phyloP scores from a whole-genome alignment of 2,329 filamentous ascomycete species.

The Aspergillus transmontanensis region DNA sequence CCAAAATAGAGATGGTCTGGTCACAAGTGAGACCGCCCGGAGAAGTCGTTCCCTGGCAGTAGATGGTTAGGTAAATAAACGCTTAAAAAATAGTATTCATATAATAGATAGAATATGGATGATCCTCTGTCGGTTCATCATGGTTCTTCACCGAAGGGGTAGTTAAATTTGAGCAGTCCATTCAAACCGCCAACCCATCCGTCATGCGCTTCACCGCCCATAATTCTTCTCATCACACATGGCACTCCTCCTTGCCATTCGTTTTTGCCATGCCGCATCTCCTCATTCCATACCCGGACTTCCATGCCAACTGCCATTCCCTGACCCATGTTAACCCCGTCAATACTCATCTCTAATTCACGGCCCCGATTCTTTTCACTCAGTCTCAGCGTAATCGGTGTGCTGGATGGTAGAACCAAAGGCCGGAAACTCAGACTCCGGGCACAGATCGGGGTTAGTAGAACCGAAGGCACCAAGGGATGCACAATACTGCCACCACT shows the following conservation, averaged over 20 bases:
- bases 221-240: conserved; percentile 73
- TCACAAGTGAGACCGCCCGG: background rate
- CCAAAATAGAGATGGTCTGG: background rate
- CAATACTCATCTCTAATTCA: conserved; percentile 77
- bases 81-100: background rate
- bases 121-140: conserved; percentile 7
- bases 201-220: conserved; percentile 67
- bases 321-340: conserved; percentile 67
- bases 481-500: conserved; percentile 93
- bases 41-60: background rate
- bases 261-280: conserved; percentile 59
- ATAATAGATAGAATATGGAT: background rate
- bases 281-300: conserved; percentile 84
- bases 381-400: conserved; percentile 77
- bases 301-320: conserved; percentile 77
- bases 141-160: conserved; percentile 78
- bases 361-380: conserved; percentile 77
- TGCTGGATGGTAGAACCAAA: conserved; percentile 83
- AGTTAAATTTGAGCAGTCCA: conserved; percentile 92
- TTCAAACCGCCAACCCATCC: conserved; percentile 97
- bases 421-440: conserved; percentile 90
- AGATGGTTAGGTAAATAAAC: background rate
- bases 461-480: conserved; percentile 81
- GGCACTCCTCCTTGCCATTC: conserved; percentile 80
- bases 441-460: conserved; percentile 92